Evolutionary conservation across 768 basidiomycete genomes (phyloP), one percentile per base, ranked within the genome.

Genomic region (Mycena vulgaris): DNA sequence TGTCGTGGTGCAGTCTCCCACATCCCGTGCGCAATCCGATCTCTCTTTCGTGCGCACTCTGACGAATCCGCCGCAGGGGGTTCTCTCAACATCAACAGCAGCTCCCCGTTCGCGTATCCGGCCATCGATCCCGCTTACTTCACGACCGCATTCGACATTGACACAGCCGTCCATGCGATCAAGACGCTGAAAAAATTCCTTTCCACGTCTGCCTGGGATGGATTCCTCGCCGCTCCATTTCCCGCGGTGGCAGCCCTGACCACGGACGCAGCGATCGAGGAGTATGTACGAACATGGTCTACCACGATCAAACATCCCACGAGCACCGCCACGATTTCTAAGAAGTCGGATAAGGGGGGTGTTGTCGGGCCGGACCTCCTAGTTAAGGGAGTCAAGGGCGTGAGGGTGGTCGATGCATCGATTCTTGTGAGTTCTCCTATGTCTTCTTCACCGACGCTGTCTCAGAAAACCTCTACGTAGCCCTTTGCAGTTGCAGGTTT

Each of bases 361-460:
- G 72, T 74, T 2, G 69, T 74, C 17, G 65, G 62, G 1, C 62
- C 65, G 16, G 40, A 64, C 21, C 62, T 74, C 1, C 9, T 39
- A 8, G 65, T 74, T 39, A 70, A 70, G 51, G 65, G 65, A 0
- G 52, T 45, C 0, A n/a, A n/a, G 31, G 61, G 66, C 10, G 33
- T 74, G 39, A 28, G 72, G 19, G 40, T 74, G 11, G 69, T 74
- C 5, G 72, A 74, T 42, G 72, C 69, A 3, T 74, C 72, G 31
- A 39, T 74, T 5, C 31, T 74, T 4, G 52, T 55, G 31, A 6
- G 52, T 55, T 35, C 19, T 57, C 40, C 16, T 11, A 27, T 35
- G 40, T 35, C 19, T 57, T 57, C 16, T 11, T 40, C 37, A 40
- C 9, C 21, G 10, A 39, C 17, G 6, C n/a, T 55, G 6, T 49